A percentile compares a stretch with the other conserved stretches of the same genome.
phyloP scores from a whole-genome alignment of 805 yeast species.

The Sugiyamaella qingdaonensis region DNA sequence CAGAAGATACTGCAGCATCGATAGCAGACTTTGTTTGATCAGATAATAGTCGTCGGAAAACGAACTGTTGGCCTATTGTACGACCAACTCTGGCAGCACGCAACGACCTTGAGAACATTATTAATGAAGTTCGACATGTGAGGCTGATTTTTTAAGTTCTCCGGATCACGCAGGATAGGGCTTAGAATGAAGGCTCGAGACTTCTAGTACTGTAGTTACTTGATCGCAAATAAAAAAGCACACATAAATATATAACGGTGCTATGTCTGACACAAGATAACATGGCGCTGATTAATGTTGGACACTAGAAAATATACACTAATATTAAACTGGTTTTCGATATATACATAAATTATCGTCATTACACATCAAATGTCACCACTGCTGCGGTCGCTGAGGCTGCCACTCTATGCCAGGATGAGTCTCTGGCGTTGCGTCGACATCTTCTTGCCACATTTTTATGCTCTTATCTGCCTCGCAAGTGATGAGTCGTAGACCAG shows the following conservation, averaged over 20 bases:
- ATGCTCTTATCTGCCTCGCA: slow-evolving; percentile 85
- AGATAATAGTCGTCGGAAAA: slow-evolving; percentile 50
- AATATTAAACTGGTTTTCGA: no score
- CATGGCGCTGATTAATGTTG: no score
- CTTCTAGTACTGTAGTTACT: no score
- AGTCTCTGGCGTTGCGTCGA: slow-evolving; percentile 36
- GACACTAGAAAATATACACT: no score
- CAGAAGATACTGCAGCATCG: slow-evolving; percentile 76
- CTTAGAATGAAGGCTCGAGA: no score
- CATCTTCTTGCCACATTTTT: slow-evolving; percentile 51
- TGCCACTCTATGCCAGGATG: slow-evolving; percentile 38
- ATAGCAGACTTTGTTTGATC: slow-evolving; percentile 81
- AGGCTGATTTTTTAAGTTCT: no score
- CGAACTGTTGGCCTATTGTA: not conserved
- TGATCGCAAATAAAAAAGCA: no score
- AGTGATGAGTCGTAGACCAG: slow-evolving; percentile 76
- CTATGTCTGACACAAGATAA: no score
- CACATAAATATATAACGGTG: no score
- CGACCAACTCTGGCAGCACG: not conserved
- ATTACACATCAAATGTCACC: not conserved
- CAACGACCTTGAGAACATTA: slow-evolving; percentile 3
- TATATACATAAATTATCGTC: no score
- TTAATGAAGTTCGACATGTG: not conserved
- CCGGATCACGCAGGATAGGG: no score
- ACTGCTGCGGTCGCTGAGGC: slow-evolving; percentile 19